Evolutionary conservation across 2,329 filamentous ascomycete genomes (phyloP).

Genomic region (Phialocephala subalpina): DNA sequence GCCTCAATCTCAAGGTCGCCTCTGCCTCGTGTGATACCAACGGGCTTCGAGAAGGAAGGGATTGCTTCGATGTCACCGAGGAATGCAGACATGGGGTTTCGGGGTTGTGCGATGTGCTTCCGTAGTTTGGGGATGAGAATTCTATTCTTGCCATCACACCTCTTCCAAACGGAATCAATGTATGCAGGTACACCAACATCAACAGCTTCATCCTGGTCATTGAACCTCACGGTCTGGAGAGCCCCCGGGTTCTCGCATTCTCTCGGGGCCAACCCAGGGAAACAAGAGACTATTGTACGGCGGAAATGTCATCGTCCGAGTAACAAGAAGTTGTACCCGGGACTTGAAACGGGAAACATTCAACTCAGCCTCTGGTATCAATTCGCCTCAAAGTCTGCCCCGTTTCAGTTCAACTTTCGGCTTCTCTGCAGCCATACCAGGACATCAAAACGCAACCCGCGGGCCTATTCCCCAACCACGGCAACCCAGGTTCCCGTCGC

Average conservation of each 20-base stretch:
- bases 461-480: neutral
- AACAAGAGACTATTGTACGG: neutral
- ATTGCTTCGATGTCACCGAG: neutral
- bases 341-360: neutral
- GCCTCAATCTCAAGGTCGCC: slow-evolving; percentile 1
- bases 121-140: slow-evolving; percentile 15
- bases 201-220: slow-evolving; percentile 14
- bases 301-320: neutral
- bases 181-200: slow-evolving; percentile 16
- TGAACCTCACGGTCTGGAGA: neutral
- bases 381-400: neutral
- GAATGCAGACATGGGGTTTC: neutral
- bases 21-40: neutral
- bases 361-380: slow-evolving; percentile 5
- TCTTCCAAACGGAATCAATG: neutral
- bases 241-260: neutral
- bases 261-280: neutral
- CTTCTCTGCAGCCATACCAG: neutral
- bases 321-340: neutral
- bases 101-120: slow-evolving; percentile 4
- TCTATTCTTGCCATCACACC: slow-evolving; percentile 16
- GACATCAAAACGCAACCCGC: slow-evolving; percentile 9
- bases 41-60: slow-evolving; percentile 9
- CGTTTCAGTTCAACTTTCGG: slow-evolving; percentile 4
- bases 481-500: neutral